Base-by-base conservation (phyloP, 129 eudicot species). In the Logfia minima region DNA sequence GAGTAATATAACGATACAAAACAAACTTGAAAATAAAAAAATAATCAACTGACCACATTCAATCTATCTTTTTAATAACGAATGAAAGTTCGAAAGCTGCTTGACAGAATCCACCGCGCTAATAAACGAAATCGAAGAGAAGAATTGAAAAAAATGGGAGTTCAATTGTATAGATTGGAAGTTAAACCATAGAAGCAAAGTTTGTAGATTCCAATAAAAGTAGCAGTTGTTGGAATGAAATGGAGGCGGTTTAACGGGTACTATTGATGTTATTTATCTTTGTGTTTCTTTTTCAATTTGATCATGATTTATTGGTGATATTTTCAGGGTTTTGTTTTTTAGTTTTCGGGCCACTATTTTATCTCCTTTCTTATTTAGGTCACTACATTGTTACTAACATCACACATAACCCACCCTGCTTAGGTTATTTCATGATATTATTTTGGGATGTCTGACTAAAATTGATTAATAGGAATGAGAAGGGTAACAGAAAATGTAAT, bases 41-140 rank as follows among this genome's bases (percentile, higher is more conserved):
- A 26, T 28, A 17, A 77, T 52, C 29, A 80, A 83, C 92, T 70
- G 48, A 90, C 96, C 96, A 87, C 96, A 90, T 90, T 84, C 87
- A 86, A 76, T 71, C 87, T 39, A 24, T 65, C 75, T 75, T 37
- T 64, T 8, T 18, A 35, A 35, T 26, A 14, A 48, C 55, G 55
- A 48, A 14, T 11, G 24, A 71, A 59, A 43, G 28, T 76, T 67
- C 72, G 51, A 32, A 4, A 59, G 63, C 71, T 70, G 67, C 66
- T 11, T 28, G 66, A 71, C 55, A 52, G 23, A 70, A 24, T 31
- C 66, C 55, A 72, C 6, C 61, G 7, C 58, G 14, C 61, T 39
- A 31, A 39, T 21, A 10, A 18, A 51, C 67, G 65, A 34, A 67
- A 4, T 34, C 61, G 28, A 67, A 24, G 29, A 28, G 8, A 0